These are phyloP conservation scores for Zalaria sp. DNA, from an alignment of 2,329 filamentous ascomycete genomes.

Conservation along the genomic window DNA sequence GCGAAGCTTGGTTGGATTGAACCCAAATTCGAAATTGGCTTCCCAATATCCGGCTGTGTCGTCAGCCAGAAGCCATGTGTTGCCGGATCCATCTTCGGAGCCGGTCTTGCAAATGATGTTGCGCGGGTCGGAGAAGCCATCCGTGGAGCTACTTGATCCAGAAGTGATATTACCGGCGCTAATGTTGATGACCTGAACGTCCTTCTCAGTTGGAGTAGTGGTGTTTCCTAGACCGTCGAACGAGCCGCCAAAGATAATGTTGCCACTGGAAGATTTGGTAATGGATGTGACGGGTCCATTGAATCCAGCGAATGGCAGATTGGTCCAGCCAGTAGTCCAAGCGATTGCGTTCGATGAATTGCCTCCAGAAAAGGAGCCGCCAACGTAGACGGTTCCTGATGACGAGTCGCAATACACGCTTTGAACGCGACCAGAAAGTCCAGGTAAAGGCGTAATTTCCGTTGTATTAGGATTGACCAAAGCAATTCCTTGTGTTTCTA, in stretches of 20 bases:
- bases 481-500: constrained; percentile 62
- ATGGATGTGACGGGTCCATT: constrained; percentile 87
- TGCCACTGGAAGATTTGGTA: constrained; percentile 60
- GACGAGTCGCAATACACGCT: constrained; percentile 69
- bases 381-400: constrained; percentile 73
- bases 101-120: constrained; percentile 72
- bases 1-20: constrained; percentile 73
- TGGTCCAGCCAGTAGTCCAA: constrained; percentile 64
- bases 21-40: constrained; percentile 69
- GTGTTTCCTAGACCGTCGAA: constrained; percentile 83
- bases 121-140: constrained; percentile 58
- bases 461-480: constrained; percentile 63
- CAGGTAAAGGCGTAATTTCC: constrained; percentile 58
- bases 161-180: constrained; percentile 60
- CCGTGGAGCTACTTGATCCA: constrained; percentile 44
- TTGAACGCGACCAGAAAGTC: constrained; percentile 69
- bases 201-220: constrained; percentile 49
- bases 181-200: constrained; percentile 73
- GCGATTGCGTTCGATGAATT: constrained; percentile 85
- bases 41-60: constrained; percentile 67
- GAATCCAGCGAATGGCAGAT: constrained; percentile 83
- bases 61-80: constrained; percentile 71
- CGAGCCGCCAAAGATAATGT: constrained; percentile 81
- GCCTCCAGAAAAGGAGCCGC: constrained; percentile 65
- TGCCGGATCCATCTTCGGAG: constrained; percentile 53